Base-by-base conservation (phyloP, 192 early-diverging fungal species). In the Linnemannia hyalina region DNA sequence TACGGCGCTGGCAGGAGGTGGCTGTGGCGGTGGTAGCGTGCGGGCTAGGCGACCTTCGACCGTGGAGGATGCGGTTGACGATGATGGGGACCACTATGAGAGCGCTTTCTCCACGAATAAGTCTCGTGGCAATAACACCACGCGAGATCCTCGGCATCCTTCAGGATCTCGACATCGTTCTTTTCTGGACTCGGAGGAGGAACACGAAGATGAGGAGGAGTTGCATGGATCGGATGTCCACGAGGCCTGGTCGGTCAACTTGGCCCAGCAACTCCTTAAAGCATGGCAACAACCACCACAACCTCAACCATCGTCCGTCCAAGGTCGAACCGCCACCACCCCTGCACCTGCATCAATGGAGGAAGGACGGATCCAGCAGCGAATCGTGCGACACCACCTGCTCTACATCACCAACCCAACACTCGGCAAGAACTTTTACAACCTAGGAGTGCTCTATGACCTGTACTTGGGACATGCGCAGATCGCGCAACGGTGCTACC, bases 391-490 rank as follows among this genome's bases (percentile, higher is more conserved):
- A 11, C 77, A 84, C 40, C 77, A 84, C 35, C 74, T 84, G 0
- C 73, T 84, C 0, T 84, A 84, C 71, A 80, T 84, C 42, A 84
- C 74, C 41, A 84, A 84, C 41, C 82, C 82, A 23, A 84, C 77
- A 1, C 55, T 79, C 10, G 57, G 77, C 54, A 84, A 80, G 55
- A 84, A 84, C 74, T 74, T 84, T 13, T 84, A 84, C 8, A 84
- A 84, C n/a, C 69, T 84, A 3, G 82, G 82, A 4, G 82, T 84
- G 16, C 55, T 84, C 1, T 84, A 84, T 26, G 82, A 84, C 40
- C 32, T 84, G 16, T 72, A 75, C 40, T 42, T 84, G 40, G 52
- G 73, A 2, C 36, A 84, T 26, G 29, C 72, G 7, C n/a, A n/a
- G 10, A 78, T 84, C 22, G 82, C 82, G 1, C 41, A 60, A 29